These are phyloP conservation scores for Beauveria asiatica DNA, from an alignment of 2,329 filamentous ascomycete species.

Conservation along the genomic window DNA sequence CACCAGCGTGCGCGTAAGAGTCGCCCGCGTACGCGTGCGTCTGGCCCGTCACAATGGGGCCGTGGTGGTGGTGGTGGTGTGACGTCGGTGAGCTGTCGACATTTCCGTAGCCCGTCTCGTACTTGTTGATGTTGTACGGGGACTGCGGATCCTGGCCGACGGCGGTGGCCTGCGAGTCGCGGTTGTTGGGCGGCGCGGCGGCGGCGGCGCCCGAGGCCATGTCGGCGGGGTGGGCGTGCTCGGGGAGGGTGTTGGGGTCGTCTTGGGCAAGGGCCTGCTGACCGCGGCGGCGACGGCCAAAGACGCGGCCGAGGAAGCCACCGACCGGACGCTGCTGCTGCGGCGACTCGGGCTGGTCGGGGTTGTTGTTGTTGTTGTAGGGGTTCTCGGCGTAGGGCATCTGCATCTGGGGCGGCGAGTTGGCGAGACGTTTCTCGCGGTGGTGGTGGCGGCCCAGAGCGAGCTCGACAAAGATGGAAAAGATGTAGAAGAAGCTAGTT, in stretches of 20 bases:
- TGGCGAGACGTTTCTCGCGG: constrained; percentile 65
- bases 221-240: constrained; percentile 32
- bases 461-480: constrained; percentile 62
- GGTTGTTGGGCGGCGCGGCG: constrained; percentile 26
- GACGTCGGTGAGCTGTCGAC: neutral
- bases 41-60: neutral
- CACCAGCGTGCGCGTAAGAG: constrained; percentile 7
- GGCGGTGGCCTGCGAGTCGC: constrained; percentile 30
- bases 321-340: constrained; percentile 12
- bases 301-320: constrained; percentile 27
- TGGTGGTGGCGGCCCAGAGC: constrained; percentile 62
- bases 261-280: constrained; percentile 12
- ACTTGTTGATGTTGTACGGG: constrained; percentile 22
- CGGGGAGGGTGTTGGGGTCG: constrained; percentile 27
- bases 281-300: constrained; percentile 17
- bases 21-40: constrained; percentile 2
- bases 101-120: constrained; percentile 14
- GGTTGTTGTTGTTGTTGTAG: constrained; percentile 41
- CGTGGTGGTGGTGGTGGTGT: neutral
- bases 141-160: constrained; percentile 21
- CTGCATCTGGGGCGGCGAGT: constrained; percentile 13
- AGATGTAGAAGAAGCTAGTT: constrained; percentile 62
- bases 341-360: constrained; percentile 29
- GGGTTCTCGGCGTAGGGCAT: constrained; percentile 5
- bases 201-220: constrained; percentile 28